Conservation (phyloP, 2,329 filamentous ascomycete species). For the Epichloe scottii region DNA sequence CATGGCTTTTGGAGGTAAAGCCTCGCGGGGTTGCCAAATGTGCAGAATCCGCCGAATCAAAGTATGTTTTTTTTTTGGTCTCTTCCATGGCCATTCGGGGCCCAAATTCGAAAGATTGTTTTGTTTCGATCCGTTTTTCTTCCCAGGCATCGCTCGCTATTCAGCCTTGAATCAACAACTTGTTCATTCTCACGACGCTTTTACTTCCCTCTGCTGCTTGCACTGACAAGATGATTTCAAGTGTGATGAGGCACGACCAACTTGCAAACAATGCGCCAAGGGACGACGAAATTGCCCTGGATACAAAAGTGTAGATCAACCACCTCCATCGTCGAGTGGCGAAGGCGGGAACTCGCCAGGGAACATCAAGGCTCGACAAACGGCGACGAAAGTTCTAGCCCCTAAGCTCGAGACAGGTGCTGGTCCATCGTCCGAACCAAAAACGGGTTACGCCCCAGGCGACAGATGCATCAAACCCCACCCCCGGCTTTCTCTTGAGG, state of each 20-base stretch:
- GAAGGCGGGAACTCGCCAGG: conserved; percentile 36
- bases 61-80: conserved; percentile 26
- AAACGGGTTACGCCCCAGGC: conserved; percentile 11
- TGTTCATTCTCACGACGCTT: too few relatives aligned
- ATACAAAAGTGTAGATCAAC: conserved; percentile 55
- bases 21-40: conserved; percentile 58
- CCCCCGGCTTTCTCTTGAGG: conserved; percentile 34
- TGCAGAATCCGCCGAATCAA: conserved; percentile 61
- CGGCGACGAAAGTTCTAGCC: conserved; percentile 49
- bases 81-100: neutral
- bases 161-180: too few relatives aligned
- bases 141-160: too few relatives aligned
- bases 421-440: conserved; percentile 11
- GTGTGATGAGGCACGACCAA: conserved; percentile 55
- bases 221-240: conserved; percentile 16
- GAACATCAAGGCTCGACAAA: conserved; percentile 37
- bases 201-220: too few relatives aligned
- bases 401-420: conserved; percentile 35
- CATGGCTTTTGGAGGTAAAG: conserved; percentile 54
- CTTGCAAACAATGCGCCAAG: conserved; percentile 51
- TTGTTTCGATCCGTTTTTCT: neutral
- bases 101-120: neutral
- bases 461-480: conserved; percentile 12
- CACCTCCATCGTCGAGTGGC: conserved; percentile 16
- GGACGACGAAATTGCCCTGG: conserved; percentile 50